Percentiles rank a stretch among this genome's conserved stretches.
These are phyloP conservation scores for Chlamydomonas applanata DNA, from an alignment of 139 green algal species.

Conservation along the genomic window DNA sequence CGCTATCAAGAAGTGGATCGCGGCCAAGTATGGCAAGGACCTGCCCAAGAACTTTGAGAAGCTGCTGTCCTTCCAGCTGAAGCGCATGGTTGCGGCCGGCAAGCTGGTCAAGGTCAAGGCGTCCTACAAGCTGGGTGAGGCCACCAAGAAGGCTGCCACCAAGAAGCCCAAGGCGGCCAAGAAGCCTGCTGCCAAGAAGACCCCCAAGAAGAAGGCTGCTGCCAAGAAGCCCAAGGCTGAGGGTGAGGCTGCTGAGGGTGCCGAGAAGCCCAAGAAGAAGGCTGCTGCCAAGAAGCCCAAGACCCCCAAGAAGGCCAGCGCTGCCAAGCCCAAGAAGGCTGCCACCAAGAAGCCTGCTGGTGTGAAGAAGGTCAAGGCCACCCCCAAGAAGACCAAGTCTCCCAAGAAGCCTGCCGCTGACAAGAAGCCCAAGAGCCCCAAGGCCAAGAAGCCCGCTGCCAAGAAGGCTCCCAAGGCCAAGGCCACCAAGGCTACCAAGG, in stretches of 20 bases:
- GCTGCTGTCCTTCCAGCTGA: slow-evolving; percentile 44
- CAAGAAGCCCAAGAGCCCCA: slow-evolving; percentile 14
- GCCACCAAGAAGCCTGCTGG: slow-evolving; percentile 21
- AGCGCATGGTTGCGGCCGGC: slow-evolving; percentile 33
- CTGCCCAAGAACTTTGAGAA: slow-evolving; percentile 44
- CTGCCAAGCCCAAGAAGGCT: slow-evolving; percentile 20
- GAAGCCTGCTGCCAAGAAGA: slow-evolving; percentile 15
- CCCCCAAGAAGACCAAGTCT: background rate
- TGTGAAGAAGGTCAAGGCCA: slow-evolving; percentile 8
- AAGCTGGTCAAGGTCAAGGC: slow-evolving; percentile 72
- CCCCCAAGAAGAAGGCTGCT: slow-evolving; percentile 6
- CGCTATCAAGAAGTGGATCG: slow-evolving; percentile 78
- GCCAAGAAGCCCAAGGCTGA: background rate
- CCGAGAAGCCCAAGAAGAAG: slow-evolving; percentile 5
- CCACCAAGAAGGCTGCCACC: slow-evolving; percentile 14
- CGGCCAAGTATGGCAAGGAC: slow-evolving; percentile 44
- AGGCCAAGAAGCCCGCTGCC: background rate
- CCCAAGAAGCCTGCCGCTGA: slow-evolving; percentile 11
- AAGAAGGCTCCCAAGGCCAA: too few relatives aligned
- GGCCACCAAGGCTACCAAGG: slow-evolving; percentile 23
- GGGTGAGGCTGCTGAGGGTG: background rate
- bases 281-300: slow-evolving; percentile 12
- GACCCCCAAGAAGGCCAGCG: background rate
- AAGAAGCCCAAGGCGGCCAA: slow-evolving; percentile 19
- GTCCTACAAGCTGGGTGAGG: slow-evolving; percentile 65